Base-by-base conservation (phyloP, 108 stramenopile species). In the Cyclotella atomus region DNA sequence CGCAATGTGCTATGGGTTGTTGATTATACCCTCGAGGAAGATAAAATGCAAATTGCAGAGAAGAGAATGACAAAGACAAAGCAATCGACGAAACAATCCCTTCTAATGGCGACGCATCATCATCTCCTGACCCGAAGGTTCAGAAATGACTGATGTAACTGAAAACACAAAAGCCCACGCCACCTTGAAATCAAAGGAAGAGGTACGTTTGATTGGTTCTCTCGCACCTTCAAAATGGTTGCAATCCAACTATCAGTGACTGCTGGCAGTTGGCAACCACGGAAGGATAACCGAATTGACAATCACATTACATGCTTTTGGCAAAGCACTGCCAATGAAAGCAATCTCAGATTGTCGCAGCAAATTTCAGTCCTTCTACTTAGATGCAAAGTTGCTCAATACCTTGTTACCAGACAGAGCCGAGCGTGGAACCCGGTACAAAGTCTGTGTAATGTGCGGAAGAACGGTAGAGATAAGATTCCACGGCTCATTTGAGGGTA, bases 401-500 rank as follows among this genome's bases (percentile, higher is more conserved):
- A n/a, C 14, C 4, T n/a, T 49, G 7, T 9, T 55, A 55, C 54
- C 28, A n/a, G 25, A 60, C 15, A 27, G 2, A 12, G 12, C 34
- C 17, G 34, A 60, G 17, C 10, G 34, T 2, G 59, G 59, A 32
- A 60, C 33, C 2, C n/a, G 25, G 15, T 19, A 36, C 14, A 60
- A 60, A 19, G 59, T 60, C 3, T 60, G 59, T 36, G 59, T 38
- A 34, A 60, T 60, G 59, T 60, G 59, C 34, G 36, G 59, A 60
- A 60, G 59, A 60, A 3, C 34, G 16, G 23, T 60, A 36, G 19
- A 60, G 23, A 60, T 60, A 2, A 34, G 59, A 19, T 60, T 60
- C n/a, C 16, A 19, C 4, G 35, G 34, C 4, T 2, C 59, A 36
- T 36, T n/a, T 2, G 34, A 36, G 6, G 59, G 59, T 9, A 38